Base-by-base conservation (phyloP, 306 rosid genomes). In the Trichosanthes truncata region DNA sequence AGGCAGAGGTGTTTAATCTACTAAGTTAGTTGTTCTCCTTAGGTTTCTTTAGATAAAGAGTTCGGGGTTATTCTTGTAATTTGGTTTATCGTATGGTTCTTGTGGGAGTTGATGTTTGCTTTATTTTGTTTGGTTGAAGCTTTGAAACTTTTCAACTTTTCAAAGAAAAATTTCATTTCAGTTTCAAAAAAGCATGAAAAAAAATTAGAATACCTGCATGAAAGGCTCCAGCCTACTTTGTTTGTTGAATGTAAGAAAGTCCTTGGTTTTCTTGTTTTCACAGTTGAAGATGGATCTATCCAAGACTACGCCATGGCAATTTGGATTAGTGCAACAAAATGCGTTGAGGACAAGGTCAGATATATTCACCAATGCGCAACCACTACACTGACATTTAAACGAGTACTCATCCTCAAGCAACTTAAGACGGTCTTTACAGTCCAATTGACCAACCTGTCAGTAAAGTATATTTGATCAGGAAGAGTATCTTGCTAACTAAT, bases 371-470 rank as follows among this genome's bases (percentile, higher is more conserved):
- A 86, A 84, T 66, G 92, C 84, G 85, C 98, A 93, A 79, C 89
- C 93, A 74, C 86, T 77, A 84, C 98, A 93, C 72, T 74, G 90
- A 82, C 98, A 93, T 46, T 25, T 86, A 83, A 93, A 93, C 3
- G 84, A 77, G 61, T 91, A 93, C 80, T 93, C 92, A 12, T 91
- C 92, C 86, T 89, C 83, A 33, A 93, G 95, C 84, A 89, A 89
- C 79, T 78, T 82, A 52, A 82, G 82, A 45, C 98, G 91, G 78
- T 84, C 98, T 83, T 87, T 87, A 76, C 89, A 88, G 82, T 86
- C 93, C 96, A 89, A 93, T 81, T 90, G 89, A 74, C 98, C 98
- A 86, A 90, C 93, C 98, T 93, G 92, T 83, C 81, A 84, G 76
- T 80, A 25, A 74, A 60, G 11, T 35, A 48, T n/a, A 46, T 48